A percentile compares a stretch with the other conserved stretches of the same genome.
Conservation (phyloP, 345 rosid species). For the Heritiera littoralis region DNA sequence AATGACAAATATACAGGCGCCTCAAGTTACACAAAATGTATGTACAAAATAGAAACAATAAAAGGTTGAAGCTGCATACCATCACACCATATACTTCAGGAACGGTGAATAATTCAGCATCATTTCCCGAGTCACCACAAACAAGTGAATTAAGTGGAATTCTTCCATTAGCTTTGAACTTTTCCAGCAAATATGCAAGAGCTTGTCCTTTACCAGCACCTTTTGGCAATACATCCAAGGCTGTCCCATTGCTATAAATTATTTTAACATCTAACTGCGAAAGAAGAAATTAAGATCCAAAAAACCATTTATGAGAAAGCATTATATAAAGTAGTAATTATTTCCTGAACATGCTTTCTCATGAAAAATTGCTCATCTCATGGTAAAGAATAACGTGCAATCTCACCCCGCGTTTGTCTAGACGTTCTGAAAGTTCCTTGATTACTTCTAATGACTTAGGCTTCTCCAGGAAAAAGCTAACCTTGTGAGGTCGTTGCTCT, state of each 20-base stretch:
- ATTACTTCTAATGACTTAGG: constrained; percentile 49
- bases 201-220: constrained; percentile 92
- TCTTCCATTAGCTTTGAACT: constrained; percentile 49
- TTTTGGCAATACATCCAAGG: constrained; percentile 76
- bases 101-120: constrained; percentile 71
- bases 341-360: background rate
- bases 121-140: constrained; percentile 97
- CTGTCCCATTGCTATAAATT: constrained; percentile 71
- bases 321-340: background rate
- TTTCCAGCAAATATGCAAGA: constrained; percentile 64
- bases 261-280: constrained; percentile 75
- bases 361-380: background rate
- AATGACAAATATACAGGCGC: no score
- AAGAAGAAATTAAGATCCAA: background rate
- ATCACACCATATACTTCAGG: constrained; percentile 77
- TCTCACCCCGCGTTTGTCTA: constrained; percentile 70
- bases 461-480: constrained; percentile 73
- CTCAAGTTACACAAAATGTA: background rate
- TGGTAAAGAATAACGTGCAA: background rate
- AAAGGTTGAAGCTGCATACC: constrained; percentile 47
- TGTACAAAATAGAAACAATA: background rate
- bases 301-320: background rate
- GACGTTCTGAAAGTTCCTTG: constrained; percentile 50
- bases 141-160: constrained; percentile 66
- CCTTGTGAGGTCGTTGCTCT: constrained; percentile 76